These are phyloP conservation scores for Geotrichum klebahnii DNA, from an alignment of 1,139 yeast species.

Conservation along the genomic window DNA sequence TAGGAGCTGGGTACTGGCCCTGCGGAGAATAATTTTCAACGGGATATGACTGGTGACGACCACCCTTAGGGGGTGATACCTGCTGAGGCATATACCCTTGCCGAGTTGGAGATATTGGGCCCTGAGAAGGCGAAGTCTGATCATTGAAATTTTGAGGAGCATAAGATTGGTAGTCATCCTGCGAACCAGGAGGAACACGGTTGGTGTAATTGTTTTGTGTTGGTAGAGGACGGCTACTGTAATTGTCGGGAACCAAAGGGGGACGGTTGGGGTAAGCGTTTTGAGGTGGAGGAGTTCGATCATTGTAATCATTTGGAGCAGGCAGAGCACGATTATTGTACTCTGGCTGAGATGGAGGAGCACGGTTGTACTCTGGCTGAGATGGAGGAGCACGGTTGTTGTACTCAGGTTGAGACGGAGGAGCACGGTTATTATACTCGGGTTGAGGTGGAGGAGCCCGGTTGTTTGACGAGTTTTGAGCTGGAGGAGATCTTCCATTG, in stretches of 20 bases:
- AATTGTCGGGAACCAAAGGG: too few relatives aligned
- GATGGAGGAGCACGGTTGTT: neutral
- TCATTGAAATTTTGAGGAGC: neutral
- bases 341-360: neutral
- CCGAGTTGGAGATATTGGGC: neutral
- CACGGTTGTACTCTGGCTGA: neutral
- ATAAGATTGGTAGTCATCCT: neutral
- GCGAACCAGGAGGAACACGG: neutral
- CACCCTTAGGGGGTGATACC: neutral
- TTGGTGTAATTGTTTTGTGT: neutral
- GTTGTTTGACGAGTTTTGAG: neutral
- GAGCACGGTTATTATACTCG: neutral
- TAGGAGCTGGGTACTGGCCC: slow-evolving; percentile 8
- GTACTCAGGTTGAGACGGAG: neutral
- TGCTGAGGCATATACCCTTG: neutral
- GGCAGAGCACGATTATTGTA: neutral
- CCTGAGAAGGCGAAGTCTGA: neutral
- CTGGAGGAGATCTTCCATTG: neutral
- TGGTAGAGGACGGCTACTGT: too few relatives aligned
- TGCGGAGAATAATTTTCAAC: neutral
- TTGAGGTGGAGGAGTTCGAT: neutral
- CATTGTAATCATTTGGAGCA: neutral
- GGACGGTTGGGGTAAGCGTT: neutral
- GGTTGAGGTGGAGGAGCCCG: neutral
- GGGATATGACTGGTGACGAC: slow-evolving; percentile 9